Evolutionary conservation across 2,329 filamentous ascomycete species (phyloP), one percentile per base, ranked within the genome.

Genomic region (Aspergillus intermedius): DNA sequence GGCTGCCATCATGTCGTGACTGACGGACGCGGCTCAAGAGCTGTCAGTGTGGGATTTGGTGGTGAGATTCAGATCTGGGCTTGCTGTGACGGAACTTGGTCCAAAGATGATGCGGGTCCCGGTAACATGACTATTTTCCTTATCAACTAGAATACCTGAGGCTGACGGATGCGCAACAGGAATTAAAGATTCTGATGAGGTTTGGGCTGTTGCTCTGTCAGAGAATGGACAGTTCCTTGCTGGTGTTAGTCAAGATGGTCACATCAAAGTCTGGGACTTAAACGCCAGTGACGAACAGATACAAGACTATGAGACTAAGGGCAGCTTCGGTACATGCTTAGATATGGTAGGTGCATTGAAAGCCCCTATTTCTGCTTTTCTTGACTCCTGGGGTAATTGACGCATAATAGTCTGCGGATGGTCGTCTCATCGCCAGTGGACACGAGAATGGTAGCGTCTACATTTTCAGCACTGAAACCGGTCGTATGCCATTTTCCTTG

Each of bases 381-480:
- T 19, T 40, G 37, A 17, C 9, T 10, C 4, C 6, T 19, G 17
- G 9, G n/a, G 17, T 5, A 53, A 34, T 55, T 42, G 15, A 22
- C 8, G 44, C 5, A 32, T 10, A 44, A 35, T 30, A 82, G 79
- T 84, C 80, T 51, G 65, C 74, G 17, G 87, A 98, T 67, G 91
- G 91, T 46, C 84, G 81, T 54, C 86, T 89, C 67, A 94, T 91
- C 25, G 91, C 91, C 3, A 94, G 87, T 46, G 93, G 93, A 0
- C 91, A 98, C 70, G 87, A 95, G 66, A 95, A 87, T 61, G 93
- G 93, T 13, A 84, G 83, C 10, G 81, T 97, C 54, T 96, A 96
- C 71, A 83, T 98, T 53, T 98, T 97, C 77, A 91, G 90, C 74
- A 97, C 95, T 61, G 85, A 90, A 58, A 89, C 87, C 0, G 88